Conservation (phyloP, 495 filamentous ascomycete genomes). For the Extremus antarcticus region DNA sequence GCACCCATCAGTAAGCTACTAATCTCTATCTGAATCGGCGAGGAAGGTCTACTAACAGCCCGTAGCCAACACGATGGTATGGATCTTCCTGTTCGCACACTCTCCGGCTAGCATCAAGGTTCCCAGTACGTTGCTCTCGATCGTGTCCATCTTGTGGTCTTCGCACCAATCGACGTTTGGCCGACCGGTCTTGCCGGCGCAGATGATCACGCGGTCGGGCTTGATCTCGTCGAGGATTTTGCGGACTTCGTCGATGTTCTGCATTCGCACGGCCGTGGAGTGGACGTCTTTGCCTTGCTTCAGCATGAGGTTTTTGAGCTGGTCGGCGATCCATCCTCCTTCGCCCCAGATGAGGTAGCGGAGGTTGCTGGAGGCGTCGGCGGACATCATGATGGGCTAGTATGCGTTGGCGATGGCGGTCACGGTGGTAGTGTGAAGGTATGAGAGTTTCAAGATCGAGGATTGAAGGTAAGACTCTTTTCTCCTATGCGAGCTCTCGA, state of each 20-base stretch:
- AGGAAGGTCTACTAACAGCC: constrained; percentile 37
- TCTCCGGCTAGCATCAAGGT: constrained; percentile 51
- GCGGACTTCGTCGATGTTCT: constrained; percentile 7
- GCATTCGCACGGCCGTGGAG: constrained; percentile 9
- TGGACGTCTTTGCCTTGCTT: constrained; percentile 2
- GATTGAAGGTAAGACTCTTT: too few species aligned
- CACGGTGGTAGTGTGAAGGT: too few species aligned
- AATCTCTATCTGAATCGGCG: too few species aligned
- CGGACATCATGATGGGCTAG: too few species aligned
- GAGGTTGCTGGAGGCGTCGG: too few species aligned
- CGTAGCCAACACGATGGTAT: constrained; percentile 54
- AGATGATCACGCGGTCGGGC: constrained; percentile 54
- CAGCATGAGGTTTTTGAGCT: not conserved
- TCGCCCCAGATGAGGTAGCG: constrained; percentile 16
- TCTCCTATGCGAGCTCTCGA: too few species aligned
- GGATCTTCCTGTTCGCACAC: constrained; percentile 45
- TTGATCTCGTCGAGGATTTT: constrained; percentile 39
- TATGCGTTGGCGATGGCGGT: too few species aligned
- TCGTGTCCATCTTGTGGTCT: constrained; percentile 53
- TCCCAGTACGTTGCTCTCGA: constrained; percentile 53
- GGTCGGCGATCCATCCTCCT: constrained; percentile 12
- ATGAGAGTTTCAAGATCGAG: too few species aligned
- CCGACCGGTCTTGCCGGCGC: constrained; percentile 54
- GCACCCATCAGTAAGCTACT: not conserved
- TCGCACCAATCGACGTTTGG: constrained; percentile 65